These are phyloP conservation scores for Brasilioporus rufonigricans DNA, from an alignment of 768 basidiomycete genomes.

Conservation along the genomic window DNA sequence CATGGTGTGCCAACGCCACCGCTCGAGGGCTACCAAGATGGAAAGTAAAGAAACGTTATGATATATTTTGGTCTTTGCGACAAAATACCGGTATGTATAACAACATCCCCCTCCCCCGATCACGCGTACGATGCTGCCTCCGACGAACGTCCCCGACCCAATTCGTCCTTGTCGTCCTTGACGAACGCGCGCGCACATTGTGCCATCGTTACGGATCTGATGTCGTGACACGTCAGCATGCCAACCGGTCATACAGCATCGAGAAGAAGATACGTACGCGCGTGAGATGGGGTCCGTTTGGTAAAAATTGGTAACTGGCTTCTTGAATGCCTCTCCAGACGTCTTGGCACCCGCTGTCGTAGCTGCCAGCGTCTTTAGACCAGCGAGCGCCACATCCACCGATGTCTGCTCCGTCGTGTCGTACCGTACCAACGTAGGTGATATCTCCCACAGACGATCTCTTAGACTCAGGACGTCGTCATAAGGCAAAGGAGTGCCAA, in stretches of 20 bases:
- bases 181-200: conserved; percentile 88
- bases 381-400: conserved; percentile 63
- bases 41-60: too few species aligned
- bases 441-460: conserved; percentile 96
- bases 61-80: too few species aligned
- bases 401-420: conserved; percentile 80
- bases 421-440: conserved; percentile 85
- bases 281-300: conserved; percentile 94
- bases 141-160: neutral
- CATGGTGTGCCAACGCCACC: too few species aligned
- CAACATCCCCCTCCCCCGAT: too few species aligned
- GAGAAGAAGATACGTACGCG: conserved; percentile 65
- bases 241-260: too few species aligned
- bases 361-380: conserved; percentile 58
- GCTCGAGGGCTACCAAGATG: too few species aligned
- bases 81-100: too few species aligned
- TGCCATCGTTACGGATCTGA: conserved; percentile 92
- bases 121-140: conserved; percentile 16
- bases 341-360: conserved; percentile 54
- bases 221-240: too few species aligned
- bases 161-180: conserved; percentile 42
- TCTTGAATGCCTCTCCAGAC: conserved; percentile 61
- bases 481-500: conserved; percentile 82
- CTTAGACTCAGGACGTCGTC: conserved; percentile 81
- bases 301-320: conserved; percentile 91